phyloP scores from a whole-genome alignment of 192 early-diverging fungal species.

The Coemansia sp. region DNA sequence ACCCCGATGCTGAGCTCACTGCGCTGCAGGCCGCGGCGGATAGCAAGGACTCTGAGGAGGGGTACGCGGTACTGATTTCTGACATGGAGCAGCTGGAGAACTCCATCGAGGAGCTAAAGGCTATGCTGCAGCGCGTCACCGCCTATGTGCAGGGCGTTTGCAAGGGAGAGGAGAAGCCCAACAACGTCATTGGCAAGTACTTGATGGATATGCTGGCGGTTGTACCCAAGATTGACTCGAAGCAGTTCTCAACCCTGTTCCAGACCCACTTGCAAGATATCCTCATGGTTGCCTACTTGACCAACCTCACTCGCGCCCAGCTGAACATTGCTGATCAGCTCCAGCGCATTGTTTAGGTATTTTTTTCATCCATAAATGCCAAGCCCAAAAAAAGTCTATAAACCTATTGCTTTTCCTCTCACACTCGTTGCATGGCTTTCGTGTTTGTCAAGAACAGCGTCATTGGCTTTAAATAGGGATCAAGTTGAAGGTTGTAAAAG shows the following conservation, averaged over 20 bases:
- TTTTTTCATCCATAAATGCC: background rate
- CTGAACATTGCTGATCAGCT: slow-evolving; percentile 90
- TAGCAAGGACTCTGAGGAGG: slow-evolving; percentile 44
- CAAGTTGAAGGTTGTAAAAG: background rate
- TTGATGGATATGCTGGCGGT: slow-evolving; percentile 90
- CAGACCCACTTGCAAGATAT: slow-evolving; percentile 93
- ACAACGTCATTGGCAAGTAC: slow-evolving; percentile 85
- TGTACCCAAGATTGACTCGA: slow-evolving; percentile 81
- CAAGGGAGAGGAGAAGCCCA: slow-evolving; percentile 49
- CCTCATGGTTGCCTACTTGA: slow-evolving; percentile 93
- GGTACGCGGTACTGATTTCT: slow-evolving; percentile 61
- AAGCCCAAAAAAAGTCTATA: slow-evolving; percentile 4
- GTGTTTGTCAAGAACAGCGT: no score
- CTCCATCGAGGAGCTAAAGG: slow-evolving; percentile 70
- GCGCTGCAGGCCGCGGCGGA: slow-evolving; percentile 56
- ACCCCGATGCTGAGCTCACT: slow-evolving; percentile 85
- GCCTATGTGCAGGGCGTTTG: slow-evolving; percentile 64
- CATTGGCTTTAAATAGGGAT: no score
- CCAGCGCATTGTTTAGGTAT: slow-evolving; percentile 66
- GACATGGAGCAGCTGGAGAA: slow-evolving; percentile 92
- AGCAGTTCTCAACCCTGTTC: slow-evolving; percentile 90
- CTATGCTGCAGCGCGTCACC: slow-evolving; percentile 81
- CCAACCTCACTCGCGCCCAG: slow-evolving; percentile 93
- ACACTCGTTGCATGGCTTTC: no score
- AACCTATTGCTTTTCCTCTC: background rate